Conservation (phyloP, 2,329 filamentous ascomycete genomes). For the Chaetothyriales sp. region DNA sequence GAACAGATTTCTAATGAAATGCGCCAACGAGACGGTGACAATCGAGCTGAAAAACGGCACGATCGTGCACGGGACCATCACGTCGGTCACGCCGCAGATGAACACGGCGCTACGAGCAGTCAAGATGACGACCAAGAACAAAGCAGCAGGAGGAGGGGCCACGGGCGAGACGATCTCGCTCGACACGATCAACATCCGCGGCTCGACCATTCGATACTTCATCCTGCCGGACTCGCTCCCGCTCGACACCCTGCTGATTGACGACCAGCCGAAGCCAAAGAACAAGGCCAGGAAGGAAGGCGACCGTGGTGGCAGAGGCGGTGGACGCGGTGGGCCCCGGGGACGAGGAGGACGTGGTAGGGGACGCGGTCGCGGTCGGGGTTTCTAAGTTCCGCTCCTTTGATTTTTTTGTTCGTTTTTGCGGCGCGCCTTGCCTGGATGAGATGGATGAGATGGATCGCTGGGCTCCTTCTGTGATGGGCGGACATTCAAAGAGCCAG, state of each 20-base stretch:
- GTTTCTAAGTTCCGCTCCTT: slow-evolving; percentile 19
- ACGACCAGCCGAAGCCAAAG: slow-evolving; percentile 96
- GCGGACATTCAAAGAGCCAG: too few relatives aligned
- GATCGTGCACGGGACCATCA: slow-evolving; percentile 91
- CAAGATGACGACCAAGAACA: slow-evolving; percentile 85
- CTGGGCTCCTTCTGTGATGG: too few relatives aligned
- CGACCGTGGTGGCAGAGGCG: slow-evolving; percentile 34
- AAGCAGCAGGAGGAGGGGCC: slow-evolving; percentile 24
- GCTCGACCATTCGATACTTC: slow-evolving; percentile 89
- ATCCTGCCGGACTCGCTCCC: slow-evolving; percentile 93
- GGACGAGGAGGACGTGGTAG: slow-evolving; percentile 40
- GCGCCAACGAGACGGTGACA: slow-evolving; percentile 94
- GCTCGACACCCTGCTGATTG: slow-evolving; percentile 85
- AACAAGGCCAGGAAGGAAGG: slow-evolving; percentile 96
- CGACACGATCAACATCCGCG: slow-evolving; percentile 92
- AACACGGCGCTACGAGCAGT: slow-evolving; percentile 91
- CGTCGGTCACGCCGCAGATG: slow-evolving; percentile 94
- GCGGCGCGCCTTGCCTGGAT: too few relatives aligned
- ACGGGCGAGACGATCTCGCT: slow-evolving; percentile 61
- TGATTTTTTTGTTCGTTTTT: too few relatives aligned
- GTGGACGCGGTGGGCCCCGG: slow-evolving; percentile 29
- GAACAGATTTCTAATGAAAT: slow-evolving; percentile 98
- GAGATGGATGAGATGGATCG: too few relatives aligned
- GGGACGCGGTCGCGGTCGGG: slow-evolving; percentile 35
- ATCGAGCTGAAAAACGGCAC: slow-evolving; percentile 98